phyloP scores from a whole-genome alignment of 768 basidiomycete genomes.

The Amanita subjunquillea region DNA sequence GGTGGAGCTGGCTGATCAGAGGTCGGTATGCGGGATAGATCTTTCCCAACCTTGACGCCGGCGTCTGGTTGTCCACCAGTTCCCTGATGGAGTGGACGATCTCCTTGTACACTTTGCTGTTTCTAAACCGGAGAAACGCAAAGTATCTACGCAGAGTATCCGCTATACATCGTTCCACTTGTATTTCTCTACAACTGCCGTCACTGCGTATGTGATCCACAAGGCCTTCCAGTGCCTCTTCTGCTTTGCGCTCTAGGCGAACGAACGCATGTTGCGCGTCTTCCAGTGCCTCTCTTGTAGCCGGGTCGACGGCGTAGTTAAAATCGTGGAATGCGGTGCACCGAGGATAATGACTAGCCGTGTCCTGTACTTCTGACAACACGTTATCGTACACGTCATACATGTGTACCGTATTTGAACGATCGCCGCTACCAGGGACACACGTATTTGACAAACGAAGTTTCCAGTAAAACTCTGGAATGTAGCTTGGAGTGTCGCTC shows the following conservation, averaged over 20 bases:
- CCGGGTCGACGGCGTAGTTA: slow-evolving; percentile 15
- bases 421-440: not conserved
- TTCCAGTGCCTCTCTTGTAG: slow-evolving; percentile 17
- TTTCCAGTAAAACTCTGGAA: not conserved
- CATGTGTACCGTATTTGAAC: slow-evolving; percentile 23
- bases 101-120: slow-evolving; percentile 34
- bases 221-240: slow-evolving; percentile 12
- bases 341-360: not conserved
- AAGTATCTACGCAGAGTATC: slow-evolving; percentile 39
- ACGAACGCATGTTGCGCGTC: slow-evolving; percentile 31
- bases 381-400: slow-evolving; percentile 44
- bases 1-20: slow-evolving; percentile 19
- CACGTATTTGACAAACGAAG: not conserved
- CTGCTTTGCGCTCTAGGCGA: slow-evolving; percentile 31
- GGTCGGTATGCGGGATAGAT: slow-evolving; percentile 20
- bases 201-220: not conserved
- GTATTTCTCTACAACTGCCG: slow-evolving; percentile 16
- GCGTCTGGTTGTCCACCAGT: slow-evolving; percentile 9
- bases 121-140: slow-evolving; percentile 48
- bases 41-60: slow-evolving; percentile 8
- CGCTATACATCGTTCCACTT: slow-evolving; percentile 17
- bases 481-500: not conserved
- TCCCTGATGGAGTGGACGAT: slow-evolving; percentile 21
- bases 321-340: slow-evolving; percentile 18
- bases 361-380: slow-evolving; percentile 32